These are phyloP conservation scores for Globisporangium irregulare DNA, from an alignment of 352 stramenopile species.

Conservation along the genomic window DNA sequence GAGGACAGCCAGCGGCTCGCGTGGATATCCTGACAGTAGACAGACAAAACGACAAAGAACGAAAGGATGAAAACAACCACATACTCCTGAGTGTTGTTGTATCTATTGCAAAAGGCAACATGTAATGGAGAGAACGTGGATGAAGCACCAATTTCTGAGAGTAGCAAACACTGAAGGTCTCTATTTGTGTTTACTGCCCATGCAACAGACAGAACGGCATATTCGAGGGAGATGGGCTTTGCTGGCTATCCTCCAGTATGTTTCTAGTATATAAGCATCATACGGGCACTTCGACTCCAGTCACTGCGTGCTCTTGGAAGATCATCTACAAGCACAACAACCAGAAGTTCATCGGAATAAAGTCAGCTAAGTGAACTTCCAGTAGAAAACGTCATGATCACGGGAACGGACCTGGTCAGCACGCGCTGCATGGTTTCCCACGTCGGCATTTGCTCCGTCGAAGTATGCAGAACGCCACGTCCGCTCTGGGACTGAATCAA, in stretches of 20 bases:
- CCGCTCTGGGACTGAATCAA: conserved; percentile 23
- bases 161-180: not conserved
- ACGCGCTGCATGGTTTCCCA: conserved; percentile 2
- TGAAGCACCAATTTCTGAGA: not conserved
- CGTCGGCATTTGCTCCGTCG: not conserved
- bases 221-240: not conserved
- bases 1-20: conserved; percentile 42
- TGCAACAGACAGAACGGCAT: not conserved
- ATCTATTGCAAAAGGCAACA: no score
- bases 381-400: not conserved
- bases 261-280: not conserved
- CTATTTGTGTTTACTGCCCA: not conserved
- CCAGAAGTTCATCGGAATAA: no score
- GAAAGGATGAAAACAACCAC: not conserved
- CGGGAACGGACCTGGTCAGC: not conserved
- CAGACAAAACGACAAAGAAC: not conserved
- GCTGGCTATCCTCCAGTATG: not conserved
- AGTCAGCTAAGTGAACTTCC: not conserved
- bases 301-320: not conserved
- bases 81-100: no score
- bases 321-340: not conserved
- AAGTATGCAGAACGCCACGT: not conserved
- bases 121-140: not conserved
- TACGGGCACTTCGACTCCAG: not conserved
- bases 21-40: conserved; percentile 30